Evolutionary conservation across 108 stramenopile species (phyloP).

Genomic region (Fragilariopsis cylindrus): DNA sequence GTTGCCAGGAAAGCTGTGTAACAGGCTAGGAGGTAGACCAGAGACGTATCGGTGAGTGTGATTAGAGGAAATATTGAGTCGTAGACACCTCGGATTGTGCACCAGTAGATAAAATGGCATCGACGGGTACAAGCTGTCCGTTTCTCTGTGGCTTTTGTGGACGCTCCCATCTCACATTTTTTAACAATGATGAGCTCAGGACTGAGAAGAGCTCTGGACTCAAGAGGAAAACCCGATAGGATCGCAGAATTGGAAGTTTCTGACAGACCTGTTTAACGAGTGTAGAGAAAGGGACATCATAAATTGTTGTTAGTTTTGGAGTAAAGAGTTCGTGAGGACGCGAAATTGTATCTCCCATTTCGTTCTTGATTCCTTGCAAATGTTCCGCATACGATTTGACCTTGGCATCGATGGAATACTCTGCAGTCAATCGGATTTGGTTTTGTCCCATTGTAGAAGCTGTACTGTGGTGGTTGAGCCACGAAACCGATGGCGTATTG

Average conservation of each 20-base stretch:
- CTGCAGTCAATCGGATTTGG: not conserved
- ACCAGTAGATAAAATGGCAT: conserved; percentile 12
- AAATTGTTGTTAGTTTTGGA: not conserved
- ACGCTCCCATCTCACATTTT: not conserved
- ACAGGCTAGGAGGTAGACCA: not conserved
- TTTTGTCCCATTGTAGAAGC: not conserved
- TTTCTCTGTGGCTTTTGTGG: not conserved
- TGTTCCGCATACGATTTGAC: not conserved
- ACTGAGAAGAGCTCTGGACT: conserved; percentile 7
- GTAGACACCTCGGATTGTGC: not conserved
- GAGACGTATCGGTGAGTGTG: not conserved
- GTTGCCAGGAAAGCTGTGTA: conserved; percentile 1
- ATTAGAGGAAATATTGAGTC: not conserved
- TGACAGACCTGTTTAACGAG: conserved; percentile 11
- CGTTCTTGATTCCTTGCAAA: not conserved
- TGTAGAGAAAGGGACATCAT: not conserved
- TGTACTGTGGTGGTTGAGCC: not conserved
- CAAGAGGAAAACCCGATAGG: conserved; percentile 3
- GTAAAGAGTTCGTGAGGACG: not conserved
- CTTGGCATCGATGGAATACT: not conserved
- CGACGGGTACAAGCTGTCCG: conserved; percentile 11
- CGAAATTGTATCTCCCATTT: conserved; percentile 4
- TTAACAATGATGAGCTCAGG: conserved; percentile 2
- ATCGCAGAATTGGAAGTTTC: not conserved
- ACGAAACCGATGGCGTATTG: not conserved